Evolutionary conservation across 2,329 filamentous ascomycete species (phyloP), one percentile per base, ranked within the genome.

Genomic region (Dothiorella sarmentorum): DNA sequence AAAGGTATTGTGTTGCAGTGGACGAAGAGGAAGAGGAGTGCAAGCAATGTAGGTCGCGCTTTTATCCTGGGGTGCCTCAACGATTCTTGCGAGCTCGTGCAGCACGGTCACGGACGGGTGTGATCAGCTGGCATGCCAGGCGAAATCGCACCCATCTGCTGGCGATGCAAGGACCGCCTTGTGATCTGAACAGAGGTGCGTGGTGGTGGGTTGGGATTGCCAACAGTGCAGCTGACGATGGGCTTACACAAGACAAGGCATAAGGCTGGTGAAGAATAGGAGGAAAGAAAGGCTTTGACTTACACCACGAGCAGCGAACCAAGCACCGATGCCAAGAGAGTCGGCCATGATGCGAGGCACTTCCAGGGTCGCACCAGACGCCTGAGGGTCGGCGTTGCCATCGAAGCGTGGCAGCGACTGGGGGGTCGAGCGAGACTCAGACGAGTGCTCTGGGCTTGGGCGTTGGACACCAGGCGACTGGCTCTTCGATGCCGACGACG

Each of bases 261-360:
- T 17, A n/a, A n/a, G 24, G 15, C 4, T 26, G 20, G 17, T n/a
- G 35, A 29, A 11, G 17, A 22, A 31, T 2, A 37, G 18, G 27
- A 35, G 20, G 11, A 49, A 33, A 35, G 43, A 24, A 17, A 26
- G 33, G 20, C 4, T 18, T 31, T 49, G 59, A 61, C 61, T 61
- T 72, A 73, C 71, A 61, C 72, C 72, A 60, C 70, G 71, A 60
- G 70, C 69, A 31, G 62, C 52, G 43, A 68, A 71, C 70, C 69
- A 73, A 20, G 71, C 72, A 29, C 51, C 60, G 13, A 71, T 61
- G 43, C 71, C 71, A 22, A 73, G 63, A 35, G 69, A 67, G 42
- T 74, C 72, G 6, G 69, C 69, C 22, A 73, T 64, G 60, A 71
- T 73, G 66, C 70, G 72, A 45, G 72, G 63, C 18, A 58, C 20